These are phyloP conservation scores for Peterozyma toletana DNA, from an alignment of 805 yeast species.

Conservation along the genomic window DNA sequence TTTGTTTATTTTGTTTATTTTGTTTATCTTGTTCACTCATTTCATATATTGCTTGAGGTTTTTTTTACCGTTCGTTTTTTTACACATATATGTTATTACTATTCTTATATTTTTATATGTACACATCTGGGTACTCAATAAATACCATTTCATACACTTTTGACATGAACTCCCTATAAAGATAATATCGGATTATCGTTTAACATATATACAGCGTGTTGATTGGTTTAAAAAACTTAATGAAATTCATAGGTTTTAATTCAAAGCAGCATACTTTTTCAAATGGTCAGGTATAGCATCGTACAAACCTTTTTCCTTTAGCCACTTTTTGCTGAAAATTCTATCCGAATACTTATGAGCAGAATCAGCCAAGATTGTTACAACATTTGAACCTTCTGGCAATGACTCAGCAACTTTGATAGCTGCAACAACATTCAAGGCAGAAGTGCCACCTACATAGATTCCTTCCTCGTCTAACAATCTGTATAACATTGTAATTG, in stretches of 20 bases:
- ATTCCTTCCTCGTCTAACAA: slow-evolving; percentile 86
- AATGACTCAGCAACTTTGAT: slow-evolving; percentile 62
- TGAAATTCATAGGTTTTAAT: slow-evolving; percentile 11
- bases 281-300: slow-evolving; percentile 64
- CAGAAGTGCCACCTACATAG: slow-evolving; percentile 86
- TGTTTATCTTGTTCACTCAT: too few species aligned
- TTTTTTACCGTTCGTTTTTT: neutral
- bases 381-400: slow-evolving; percentile 78
- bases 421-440: slow-evolving; percentile 88
- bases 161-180: too few species aligned
- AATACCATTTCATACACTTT: too few species aligned
- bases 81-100: neutral
- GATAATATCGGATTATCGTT: too few species aligned
- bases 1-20: neutral
- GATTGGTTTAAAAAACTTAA: too few species aligned
- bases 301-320: slow-evolving; percentile 59
- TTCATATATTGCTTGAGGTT: neutral
- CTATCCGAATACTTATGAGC: slow-evolving; percentile 86
- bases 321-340: slow-evolving; percentile 72
- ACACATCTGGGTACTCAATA: too few species aligned
- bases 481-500: slow-evolving; percentile 79
- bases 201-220: too few species aligned
- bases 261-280: slow-evolving; percentile 56
- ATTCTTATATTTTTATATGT: too few species aligned
- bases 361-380: slow-evolving; percentile 83